Percentiles rank a stretch among this genome's conserved stretches.
These are phyloP conservation scores for Lodderomyces beijingensis DNA, from an alignment of 1,139 yeast genomes.

Conservation along the genomic window DNA sequence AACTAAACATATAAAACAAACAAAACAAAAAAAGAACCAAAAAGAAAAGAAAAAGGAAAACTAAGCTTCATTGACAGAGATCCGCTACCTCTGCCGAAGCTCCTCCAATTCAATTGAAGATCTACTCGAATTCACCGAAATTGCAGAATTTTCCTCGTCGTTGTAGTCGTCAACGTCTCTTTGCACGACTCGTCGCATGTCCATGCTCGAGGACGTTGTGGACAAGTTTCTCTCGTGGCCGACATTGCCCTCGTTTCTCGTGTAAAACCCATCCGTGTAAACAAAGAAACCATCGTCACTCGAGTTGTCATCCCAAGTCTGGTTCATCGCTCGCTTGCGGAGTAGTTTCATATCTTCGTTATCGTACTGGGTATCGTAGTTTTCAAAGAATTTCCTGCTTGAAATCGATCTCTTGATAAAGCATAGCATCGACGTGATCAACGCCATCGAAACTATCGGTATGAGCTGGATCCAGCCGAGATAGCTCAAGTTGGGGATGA, in stretches of 20 bases:
- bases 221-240: slow-evolving; percentile 5
- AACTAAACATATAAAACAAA: too few species aligned
- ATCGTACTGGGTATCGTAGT: slow-evolving; percentile 23
- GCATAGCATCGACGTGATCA: slow-evolving; percentile 36
- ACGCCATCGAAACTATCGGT: slow-evolving; percentile 34
- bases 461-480: slow-evolving; percentile 44
- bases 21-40: too few species aligned
- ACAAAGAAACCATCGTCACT: slow-evolving; percentile 47
- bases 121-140: too few species aligned
- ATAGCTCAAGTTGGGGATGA: slow-evolving; percentile 37
- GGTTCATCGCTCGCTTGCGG: slow-evolving; percentile 14
- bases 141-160: too few species aligned
- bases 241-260: slow-evolving; percentile 13
- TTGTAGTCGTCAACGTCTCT: too few species aligned
- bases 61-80: too few species aligned
- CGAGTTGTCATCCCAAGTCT: slow-evolving; percentile 21
- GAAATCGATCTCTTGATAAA: slow-evolving; percentile 37
- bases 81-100: too few species aligned
- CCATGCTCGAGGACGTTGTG: slow-evolving; percentile 1
- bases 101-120: too few species aligned
- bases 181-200: slow-evolving; percentile 4
- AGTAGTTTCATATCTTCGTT: slow-evolving; percentile 38
- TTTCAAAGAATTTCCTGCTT: slow-evolving; percentile 33
- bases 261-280: slow-evolving; percentile 42
- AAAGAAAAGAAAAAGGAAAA: too few species aligned